Evolutionary conservation across 2,329 filamentous ascomycete genomes (phyloP).

Genomic region (Scedosporium dehoogii): DNA sequence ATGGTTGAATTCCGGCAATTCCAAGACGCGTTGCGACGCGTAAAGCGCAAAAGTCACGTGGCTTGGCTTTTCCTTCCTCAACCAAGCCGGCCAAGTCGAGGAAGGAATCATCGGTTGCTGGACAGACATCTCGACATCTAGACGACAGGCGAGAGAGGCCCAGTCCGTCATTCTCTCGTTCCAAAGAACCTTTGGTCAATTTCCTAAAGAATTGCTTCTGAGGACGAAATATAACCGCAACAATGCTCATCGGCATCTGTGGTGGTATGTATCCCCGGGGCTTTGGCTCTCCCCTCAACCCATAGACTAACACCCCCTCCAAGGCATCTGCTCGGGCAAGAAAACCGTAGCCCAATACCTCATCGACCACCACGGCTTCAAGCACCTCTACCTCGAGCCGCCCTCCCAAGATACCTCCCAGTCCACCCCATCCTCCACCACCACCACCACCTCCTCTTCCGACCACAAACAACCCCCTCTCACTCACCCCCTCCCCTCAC

Average conservation of each 20-base stretch:
- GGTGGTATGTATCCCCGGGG: constrained; percentile 46
- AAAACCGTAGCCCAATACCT: constrained; percentile 82
- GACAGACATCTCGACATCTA: neutral
- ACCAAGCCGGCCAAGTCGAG: no score
- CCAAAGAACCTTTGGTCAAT: neutral
- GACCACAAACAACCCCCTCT: neutral
- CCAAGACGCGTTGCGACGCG: constrained; percentile 3
- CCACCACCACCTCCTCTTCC: neutral
- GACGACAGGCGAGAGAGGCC: neutral
- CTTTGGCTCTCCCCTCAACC: neutral
- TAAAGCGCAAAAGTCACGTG: neutral
- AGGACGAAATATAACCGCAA: constrained; percentile 27
- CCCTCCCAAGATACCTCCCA: constrained; percentile 36
- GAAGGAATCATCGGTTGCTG: neutral
- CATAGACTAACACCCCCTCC: constrained; percentile 9
- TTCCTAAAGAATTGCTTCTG: neutral
- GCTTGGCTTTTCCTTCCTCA: neutral
- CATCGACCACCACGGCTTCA: constrained; percentile 74
- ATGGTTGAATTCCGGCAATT: constrained; percentile 1
- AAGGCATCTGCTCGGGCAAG: constrained; percentile 91
- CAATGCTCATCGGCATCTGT: constrained; percentile 70
- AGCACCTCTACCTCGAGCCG: constrained; percentile 50
- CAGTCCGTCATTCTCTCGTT: neutral
- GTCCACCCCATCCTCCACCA: constrained; percentile 47
- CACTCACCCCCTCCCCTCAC: constrained; percentile 4